Evolutionary conservation across 768 basidiomycete species (phyloP), one percentile per base, ranked within the genome.

Genomic region (Antrodiella citrinella): DNA sequence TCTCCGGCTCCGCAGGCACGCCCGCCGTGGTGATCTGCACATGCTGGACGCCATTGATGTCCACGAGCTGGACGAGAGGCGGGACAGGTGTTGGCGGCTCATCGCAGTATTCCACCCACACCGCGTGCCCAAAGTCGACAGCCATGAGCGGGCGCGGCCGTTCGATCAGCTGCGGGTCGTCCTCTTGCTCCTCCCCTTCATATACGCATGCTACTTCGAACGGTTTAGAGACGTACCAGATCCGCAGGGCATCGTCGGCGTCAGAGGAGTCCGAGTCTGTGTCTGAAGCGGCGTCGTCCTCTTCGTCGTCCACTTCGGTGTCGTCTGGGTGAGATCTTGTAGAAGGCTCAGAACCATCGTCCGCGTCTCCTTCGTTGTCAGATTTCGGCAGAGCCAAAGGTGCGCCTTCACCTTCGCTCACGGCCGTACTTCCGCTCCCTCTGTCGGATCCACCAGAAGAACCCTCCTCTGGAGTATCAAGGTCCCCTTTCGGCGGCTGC

Each of bases 121-220:
- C 84, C 15, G 91, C 86, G 58, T 91, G 89, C 39, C 88, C 87
- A 67, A 93, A 94, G 61, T 93, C 81, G 4, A 92, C 84, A 0
- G 85, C 85, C n/a, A 87, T 79, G 12, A 87, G 72, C 20, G 84
- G 84, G 2, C 84, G 72, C 18, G 81, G 80, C 3, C 80, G 71
- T 24, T 78, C 80, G 9, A 43, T 19, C 22, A 56, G 46, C 49
- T 35, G 51, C 1, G 67, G 72, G 22, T 66, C 66, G 13, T 70
- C 68, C 13, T 71, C 71, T 11, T 63, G 59, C 11, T 65, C 67
- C 52, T 50, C n/a, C 3, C 51, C 53, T 50, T 84, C 84, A 45
- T 73, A 65, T 18, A 84, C 78, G 52, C 82, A 81, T 13, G 83
- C 82, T 19, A 85, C 79, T 60, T 86, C 84, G 57, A 86, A 86